Conservation (phyloP, 2,329 filamentous ascomycete genomes). For the Gaeumannomyces tritici region DNA sequence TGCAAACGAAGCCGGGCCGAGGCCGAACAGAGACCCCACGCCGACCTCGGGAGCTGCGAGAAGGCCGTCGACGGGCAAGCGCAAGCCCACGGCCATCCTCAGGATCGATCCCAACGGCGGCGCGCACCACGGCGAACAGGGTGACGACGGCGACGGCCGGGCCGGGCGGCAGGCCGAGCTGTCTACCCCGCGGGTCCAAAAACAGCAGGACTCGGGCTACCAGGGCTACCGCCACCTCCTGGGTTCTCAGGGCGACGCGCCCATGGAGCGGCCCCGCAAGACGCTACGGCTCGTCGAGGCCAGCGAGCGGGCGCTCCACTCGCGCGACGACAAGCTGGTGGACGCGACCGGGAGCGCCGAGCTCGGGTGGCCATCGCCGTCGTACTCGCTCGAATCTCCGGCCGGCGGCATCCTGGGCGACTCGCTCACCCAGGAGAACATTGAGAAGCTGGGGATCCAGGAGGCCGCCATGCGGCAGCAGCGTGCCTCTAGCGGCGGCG, state of each 20-base stretch:
- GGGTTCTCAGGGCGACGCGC: not conserved
- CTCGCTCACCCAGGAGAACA: conserved; percentile 16
- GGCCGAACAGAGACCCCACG: not conserved
- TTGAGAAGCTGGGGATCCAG: conserved; percentile 12
- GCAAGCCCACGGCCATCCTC: not conserved
- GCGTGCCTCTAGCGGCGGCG: not conserved
- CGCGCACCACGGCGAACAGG: not conserved
- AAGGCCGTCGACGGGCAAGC: not conserved
- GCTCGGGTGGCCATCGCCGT: not conserved
- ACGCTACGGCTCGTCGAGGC: conserved; percentile 7
- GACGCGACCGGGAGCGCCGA: conserved; percentile 9
- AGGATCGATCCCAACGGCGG: not conserved
- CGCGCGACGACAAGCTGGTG: conserved; percentile 17
- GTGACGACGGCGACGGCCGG: not conserved
- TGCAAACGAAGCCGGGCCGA: conserved; percentile 7
- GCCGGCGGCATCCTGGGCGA: conserved; percentile 7
- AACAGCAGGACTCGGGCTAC: conserved; percentile 2
- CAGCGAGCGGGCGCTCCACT: conserved; percentile 14
- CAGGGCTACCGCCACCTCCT: conserved; percentile 5
- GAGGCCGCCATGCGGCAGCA: conserved; percentile 1
- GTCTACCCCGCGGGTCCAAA: conserved; percentile 5
- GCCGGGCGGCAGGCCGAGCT: not conserved
- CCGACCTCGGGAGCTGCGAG: not conserved
- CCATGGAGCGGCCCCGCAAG: not conserved
- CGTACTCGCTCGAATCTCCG: conserved; percentile 9